Evolutionary conservation across 345 rosid species (phyloP), one percentile per base, ranked within the genome.

Genomic region (Eucalyptus erythrocorys): DNA sequence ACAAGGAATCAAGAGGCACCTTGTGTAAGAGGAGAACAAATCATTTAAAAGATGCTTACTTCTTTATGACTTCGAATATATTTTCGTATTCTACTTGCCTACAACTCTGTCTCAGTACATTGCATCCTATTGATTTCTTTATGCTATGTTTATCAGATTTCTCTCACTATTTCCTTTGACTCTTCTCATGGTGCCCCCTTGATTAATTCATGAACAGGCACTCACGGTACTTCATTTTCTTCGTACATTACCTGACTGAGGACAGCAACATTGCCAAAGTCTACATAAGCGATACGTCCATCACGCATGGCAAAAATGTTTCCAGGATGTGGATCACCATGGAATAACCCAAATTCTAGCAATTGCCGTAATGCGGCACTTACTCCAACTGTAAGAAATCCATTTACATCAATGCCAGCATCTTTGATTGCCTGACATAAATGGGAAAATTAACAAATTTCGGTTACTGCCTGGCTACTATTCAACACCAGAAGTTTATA

Each of bases 241-340:
- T 43, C 13, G 37, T 42, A 51, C 24, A 49, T 90, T 91, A 97
- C 99, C 97, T 97, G 96, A 95, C 99, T 97, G 87, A 97, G 98
- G 66, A 94, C 99, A 87, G 99, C 99, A 92, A 97, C 99, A 89
- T 97, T 96, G 89, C 99, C 99, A 90, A 96, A 97, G 95, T 97
- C 99, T 89, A 97, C 99, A 91, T 96, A 97, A 82, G 99, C 99
- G 90, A 97, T 96, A 86, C 99, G 97, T 48, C 99, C 99, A 93
- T 97, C 99, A 5, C 93, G 98, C 98, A 97, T 96, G 43, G 99
- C 99, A 90, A 97, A 97, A 55, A 97, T 95, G 90, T 97, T 97
- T 91, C 99, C 99, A 94, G 99, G 99, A 91, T 97, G 99, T 50
- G 99, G 99, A 93, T 97, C 99, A 88, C 99, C 99, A 89, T 97